Conservation (phyloP, 148 eudicot genomes). For the Nyssa sinensis region DNA sequence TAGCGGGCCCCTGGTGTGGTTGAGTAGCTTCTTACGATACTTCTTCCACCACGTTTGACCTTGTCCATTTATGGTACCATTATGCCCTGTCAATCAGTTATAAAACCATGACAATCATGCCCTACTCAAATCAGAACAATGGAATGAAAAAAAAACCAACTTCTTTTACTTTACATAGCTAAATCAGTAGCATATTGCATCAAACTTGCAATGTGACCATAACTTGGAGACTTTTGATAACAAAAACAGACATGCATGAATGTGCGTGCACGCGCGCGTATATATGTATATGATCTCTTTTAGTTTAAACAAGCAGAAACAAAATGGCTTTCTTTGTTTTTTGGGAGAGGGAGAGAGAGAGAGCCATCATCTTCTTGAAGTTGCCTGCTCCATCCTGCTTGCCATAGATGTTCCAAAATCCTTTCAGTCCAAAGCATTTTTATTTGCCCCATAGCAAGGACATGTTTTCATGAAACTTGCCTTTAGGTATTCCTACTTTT, state of each 20-base stretch:
- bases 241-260: not conserved
- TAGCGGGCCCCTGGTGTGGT: slow-evolving; percentile 94
- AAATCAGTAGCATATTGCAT: not conserved
- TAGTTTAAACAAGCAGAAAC: not conserved
- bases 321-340: too few relatives aligned
- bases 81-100: slow-evolving; percentile 61
- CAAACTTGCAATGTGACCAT: not conserved
- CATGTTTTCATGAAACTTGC: not conserved
- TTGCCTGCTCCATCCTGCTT: too few relatives aligned
- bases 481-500: not conserved
- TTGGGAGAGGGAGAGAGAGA: not conserved
- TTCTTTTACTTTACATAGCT: not conserved
- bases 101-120: not conserved
- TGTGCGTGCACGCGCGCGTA: not conserved
- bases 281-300: too few relatives aligned
- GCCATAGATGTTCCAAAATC: too few relatives aligned
- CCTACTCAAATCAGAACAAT: too few relatives aligned
- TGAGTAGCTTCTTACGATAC: slow-evolving; percentile 66
- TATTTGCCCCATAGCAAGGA: not conserved
- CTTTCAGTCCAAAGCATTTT: too few relatives aligned
- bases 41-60: slow-evolving; percentile 96
- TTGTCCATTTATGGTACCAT: slow-evolving; percentile 95
- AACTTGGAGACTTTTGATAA: not conserved
- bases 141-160: not conserved
- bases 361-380: not conserved